A percentile compares a stretch with the other conserved stretches of the same genome.
phyloP scores from a whole-genome alignment of 1,284 basidiomycete genomes.

The Moesziomyces antarcticus region DNA sequence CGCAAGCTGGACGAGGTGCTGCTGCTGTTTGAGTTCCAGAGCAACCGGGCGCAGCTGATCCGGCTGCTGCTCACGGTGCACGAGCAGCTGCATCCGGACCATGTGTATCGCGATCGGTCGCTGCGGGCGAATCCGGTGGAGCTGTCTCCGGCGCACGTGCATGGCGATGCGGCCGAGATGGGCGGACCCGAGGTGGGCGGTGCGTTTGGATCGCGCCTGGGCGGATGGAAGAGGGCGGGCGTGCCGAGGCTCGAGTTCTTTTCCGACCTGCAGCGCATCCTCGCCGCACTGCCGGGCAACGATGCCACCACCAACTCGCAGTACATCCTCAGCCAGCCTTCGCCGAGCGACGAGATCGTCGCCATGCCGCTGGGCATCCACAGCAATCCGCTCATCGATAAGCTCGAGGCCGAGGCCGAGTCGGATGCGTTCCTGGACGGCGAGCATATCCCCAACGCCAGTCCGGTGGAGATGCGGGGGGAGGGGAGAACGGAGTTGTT shows the following conservation, averaged over 20 bases:
- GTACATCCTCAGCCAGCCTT: conserved; percentile 26
- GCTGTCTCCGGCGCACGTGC: conserved; percentile 40
- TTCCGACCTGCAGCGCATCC: conserved; percentile 34
- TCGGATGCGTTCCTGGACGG: conserved; percentile 23
- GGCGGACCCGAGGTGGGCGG: conserved; percentile 22
- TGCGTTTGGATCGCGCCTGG: conserved; percentile 34
- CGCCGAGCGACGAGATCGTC: conserved; percentile 14
- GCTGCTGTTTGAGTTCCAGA: conserved; percentile 58
- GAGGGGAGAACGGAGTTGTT: background rate
- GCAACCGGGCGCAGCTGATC: conserved; percentile 46
- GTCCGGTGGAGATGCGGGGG: background rate
- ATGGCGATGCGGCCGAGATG: conserved; percentile 38
- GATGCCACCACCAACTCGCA: conserved; percentile 28
- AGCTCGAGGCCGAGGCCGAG: conserved; percentile 36
- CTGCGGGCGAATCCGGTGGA: conserved; percentile 35
- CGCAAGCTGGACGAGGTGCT: conserved; percentile 53
- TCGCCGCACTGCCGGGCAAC: conserved; percentile 38
- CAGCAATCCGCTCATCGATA: conserved; percentile 23
- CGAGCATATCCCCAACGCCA: conserved; percentile 16
- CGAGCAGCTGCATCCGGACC: conserved; percentile 46
- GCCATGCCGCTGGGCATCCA: conserved; percentile 38
- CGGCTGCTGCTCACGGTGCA: conserved; percentile 50
- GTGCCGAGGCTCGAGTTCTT: conserved; percentile 50
- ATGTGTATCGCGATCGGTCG: conserved; percentile 41
- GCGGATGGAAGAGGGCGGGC: conserved; percentile 42